These are phyloP conservation scores for Ogataea philodendri DNA, from an alignment of 805 yeast genomes.

Conservation along the genomic window DNA sequence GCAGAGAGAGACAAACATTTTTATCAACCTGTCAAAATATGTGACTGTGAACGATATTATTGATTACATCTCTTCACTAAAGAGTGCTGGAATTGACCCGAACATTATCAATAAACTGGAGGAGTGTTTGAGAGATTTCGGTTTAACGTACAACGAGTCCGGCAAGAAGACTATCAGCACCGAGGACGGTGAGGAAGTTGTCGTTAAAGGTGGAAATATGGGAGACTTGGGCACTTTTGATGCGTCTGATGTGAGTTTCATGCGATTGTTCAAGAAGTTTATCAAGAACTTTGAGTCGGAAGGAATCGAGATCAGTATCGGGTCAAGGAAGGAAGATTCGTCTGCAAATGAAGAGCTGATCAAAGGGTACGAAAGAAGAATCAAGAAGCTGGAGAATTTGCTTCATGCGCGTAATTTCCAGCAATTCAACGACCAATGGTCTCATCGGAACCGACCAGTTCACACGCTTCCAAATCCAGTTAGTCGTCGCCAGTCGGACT, in stretches of 20 bases:
- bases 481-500: constrained; percentile 12
- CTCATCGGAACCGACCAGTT: constrained; percentile 19
- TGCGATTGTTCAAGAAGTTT: constrained; percentile 41
- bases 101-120: constrained; percentile 37
- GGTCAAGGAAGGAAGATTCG: constrained; percentile 31
- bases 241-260: constrained; percentile 33
- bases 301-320: constrained; percentile 33
- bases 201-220: constrained; percentile 25
- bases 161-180: constrained; percentile 7
- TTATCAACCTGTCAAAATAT: constrained; percentile 19
- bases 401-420: constrained; percentile 71
- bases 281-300: constrained; percentile 44
- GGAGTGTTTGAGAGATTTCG: constrained; percentile 35
- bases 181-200: constrained; percentile 24
- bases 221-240: constrained; percentile 34
- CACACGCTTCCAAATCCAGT: constrained; percentile 7
- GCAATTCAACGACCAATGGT: constrained; percentile 43
- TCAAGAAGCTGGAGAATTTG: constrained; percentile 72
- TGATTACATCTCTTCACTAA: constrained; percentile 38
- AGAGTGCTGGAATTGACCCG: constrained; percentile 28
- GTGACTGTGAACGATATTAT: constrained; percentile 34
- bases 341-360: constrained; percentile 38
- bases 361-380: constrained; percentile 66
- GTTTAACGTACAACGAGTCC: constrained; percentile 4
- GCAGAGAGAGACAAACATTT: constrained; percentile 11